Conservation (phyloP, 768 basidiomycete species). For the Serendipita sp. region DNA sequence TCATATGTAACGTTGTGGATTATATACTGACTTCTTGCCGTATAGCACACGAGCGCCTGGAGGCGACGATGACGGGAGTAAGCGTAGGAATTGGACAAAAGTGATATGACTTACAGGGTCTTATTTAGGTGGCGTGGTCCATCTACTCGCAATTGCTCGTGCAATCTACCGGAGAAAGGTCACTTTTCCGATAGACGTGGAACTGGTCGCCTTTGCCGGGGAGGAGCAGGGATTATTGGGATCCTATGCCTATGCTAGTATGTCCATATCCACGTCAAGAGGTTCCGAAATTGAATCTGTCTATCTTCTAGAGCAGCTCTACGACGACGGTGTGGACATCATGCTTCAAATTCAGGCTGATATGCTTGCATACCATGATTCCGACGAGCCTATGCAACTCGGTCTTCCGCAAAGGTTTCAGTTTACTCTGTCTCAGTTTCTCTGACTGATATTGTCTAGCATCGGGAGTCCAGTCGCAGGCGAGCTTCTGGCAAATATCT, state of each 20-base stretch:
- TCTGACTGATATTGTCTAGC: constrained; percentile 23
- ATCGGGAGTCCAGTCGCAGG: constrained; percentile 66
- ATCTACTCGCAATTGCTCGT: constrained; percentile 65
- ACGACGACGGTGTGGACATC: constrained; percentile 41
- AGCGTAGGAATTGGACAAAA: neutral
- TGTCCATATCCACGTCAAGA: constrained; percentile 17
- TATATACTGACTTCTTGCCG: neutral
- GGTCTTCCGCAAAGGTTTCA: constrained; percentile 58
- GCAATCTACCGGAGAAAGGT: constrained; percentile 50
- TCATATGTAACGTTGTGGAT: constrained; percentile 24
- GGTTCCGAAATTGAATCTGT: neutral
- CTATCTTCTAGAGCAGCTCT: constrained; percentile 35
- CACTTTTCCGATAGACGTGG: constrained; percentile 58
- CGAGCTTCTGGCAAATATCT: constrained; percentile 56
- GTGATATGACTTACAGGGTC: too few relatives aligned
- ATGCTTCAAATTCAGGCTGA: constrained; percentile 81
- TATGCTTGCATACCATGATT: constrained; percentile 74
- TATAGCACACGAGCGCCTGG: constrained; percentile 20
- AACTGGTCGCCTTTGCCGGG: constrained; percentile 71
- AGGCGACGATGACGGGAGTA: constrained; percentile 42
- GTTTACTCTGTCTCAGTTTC: neutral
- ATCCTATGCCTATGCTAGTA: constrained; percentile 63
- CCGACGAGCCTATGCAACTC: constrained; percentile 65
- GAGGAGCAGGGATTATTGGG: constrained; percentile 84
- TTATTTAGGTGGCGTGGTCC: constrained; percentile 35